A percentile compares a stretch with the other conserved stretches of the same genome.
Evolutionary conservation across 176 grass and related monocot species (phyloP).

Genomic region (Tuctoria greenei): DNA sequence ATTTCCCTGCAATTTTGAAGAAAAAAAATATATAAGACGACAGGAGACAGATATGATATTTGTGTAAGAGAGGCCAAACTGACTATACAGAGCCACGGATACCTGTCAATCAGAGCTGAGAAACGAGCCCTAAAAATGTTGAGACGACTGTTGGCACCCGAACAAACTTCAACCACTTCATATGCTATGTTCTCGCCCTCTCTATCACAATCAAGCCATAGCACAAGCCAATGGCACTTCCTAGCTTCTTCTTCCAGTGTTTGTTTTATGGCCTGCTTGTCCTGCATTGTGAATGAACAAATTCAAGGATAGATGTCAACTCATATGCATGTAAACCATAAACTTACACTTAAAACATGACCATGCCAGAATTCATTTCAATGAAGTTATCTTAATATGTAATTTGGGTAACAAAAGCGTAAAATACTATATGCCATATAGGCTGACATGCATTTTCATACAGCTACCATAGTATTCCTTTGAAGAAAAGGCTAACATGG

Average conservation of each 20-base stretch:
- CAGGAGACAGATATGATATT: constrained; percentile 18
- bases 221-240: constrained; percentile 83
- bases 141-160: constrained; percentile 58
- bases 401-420: neutral
- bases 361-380: neutral
- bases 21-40: constrained; percentile 26
- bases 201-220: constrained; percentile 99
- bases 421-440: too few species aligned
- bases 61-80: constrained; percentile 10
- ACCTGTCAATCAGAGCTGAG: constrained; percentile 94
- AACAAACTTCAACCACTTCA: constrained; percentile 88
- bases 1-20: constrained; percentile 69
- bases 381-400: constrained; percentile 14
- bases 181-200: constrained; percentile 99
- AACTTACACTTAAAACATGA: constrained; percentile 16
- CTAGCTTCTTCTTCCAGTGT: constrained; percentile 94
- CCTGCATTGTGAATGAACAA: constrained; percentile 52
- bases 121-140: constrained; percentile 94
- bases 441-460: neutral
- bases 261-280: constrained; percentile 80
- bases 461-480: neutral
- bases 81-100: constrained; percentile 22
- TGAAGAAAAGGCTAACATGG: too few species aligned
- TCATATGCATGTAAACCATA: constrained; percentile 6
- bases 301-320: constrained; percentile 25